Percentiles rank a stretch among this genome's conserved stretches.
Evolutionary conservation across 352 stramenopile genomes (phyloP).

Genomic region (Saprolegnia parasitica): DNA sequence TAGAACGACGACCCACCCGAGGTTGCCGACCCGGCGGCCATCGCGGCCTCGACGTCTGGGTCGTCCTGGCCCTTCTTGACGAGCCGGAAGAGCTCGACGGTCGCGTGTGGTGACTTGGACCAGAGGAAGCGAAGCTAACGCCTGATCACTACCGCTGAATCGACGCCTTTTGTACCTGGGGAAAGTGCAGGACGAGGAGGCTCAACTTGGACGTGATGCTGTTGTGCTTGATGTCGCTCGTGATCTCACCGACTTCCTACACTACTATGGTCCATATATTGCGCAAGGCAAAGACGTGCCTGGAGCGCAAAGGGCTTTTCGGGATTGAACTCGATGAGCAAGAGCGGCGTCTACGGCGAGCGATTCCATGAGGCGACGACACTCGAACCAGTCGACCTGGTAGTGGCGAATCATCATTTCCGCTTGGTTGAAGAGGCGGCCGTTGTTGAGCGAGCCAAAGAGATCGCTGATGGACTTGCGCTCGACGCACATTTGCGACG

Average conservation of each 20-base stretch:
- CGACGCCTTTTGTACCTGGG: slow-evolving; percentile 28
- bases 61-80: slow-evolving; percentile 82
- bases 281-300: no score
- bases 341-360: slow-evolving; percentile 62
- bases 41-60: slow-evolving; percentile 69
- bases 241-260: slow-evolving; percentile 84
- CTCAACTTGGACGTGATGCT: slow-evolving; percentile 95
- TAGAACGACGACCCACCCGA: slow-evolving; percentile 46
- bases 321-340: slow-evolving; percentile 96
- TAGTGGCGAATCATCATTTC: slow-evolving; percentile 82
- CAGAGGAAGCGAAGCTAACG: slow-evolving; percentile 90
- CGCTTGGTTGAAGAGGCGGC: slow-evolving; percentile 94
- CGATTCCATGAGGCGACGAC: slow-evolving; percentile 50
- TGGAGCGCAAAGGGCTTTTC: slow-evolving; percentile 85
- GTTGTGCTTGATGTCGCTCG: slow-evolving; percentile 88
- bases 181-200: slow-evolving; percentile 93
- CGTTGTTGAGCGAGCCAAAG: slow-evolving; percentile 94
- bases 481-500: slow-evolving; percentile 96
- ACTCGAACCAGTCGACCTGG: slow-evolving; percentile 47
- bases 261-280: no score
- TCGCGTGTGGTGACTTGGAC: slow-evolving; percentile 90
- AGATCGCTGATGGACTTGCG: slow-evolving; percentile 94
- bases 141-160: not conserved
- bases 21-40: slow-evolving; percentile 40
- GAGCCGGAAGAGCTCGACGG: slow-evolving; percentile 77